Base-by-base conservation (phyloP, 257 asterid species). In the Ilex aquifolium region DNA sequence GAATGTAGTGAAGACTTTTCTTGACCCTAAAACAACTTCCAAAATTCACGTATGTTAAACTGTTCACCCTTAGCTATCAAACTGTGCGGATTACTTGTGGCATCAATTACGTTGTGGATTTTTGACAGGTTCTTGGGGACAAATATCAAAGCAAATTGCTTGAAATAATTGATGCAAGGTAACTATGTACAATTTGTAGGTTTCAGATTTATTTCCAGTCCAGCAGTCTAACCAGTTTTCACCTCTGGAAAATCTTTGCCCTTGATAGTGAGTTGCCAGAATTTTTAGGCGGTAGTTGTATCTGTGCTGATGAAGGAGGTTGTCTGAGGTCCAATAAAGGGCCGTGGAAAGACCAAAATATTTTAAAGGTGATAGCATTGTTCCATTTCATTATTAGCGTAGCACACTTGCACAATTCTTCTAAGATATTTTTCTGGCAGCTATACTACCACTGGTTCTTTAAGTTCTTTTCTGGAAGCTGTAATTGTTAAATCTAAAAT, bases 301-400 rank as follows among this genome's bases (percentile, higher is more conserved):
- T 65, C 30, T 83, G 94, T 63, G 65, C 69, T 57, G 40, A 57
- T 10, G 76, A 79, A 58, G 88, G 94, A 48, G 86, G 90, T 36
- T 85, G 90, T 68, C 60, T 83, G 59, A 68, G 75, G 69, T 83
- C 86, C 21, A 83, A 79, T 59, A 85, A 70, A 69, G 90, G 94
- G 63, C 86, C 86, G 15, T 85, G 94, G 90, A 85, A 76, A 62
- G 76, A 76, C 70, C 68, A 64, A 57, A 69, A 66, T 49, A 21
- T 74, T 32, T 31, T 62, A 63, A 71, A 77, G 80, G 80, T 76
- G 63, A 13, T 59, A 11, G 16, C 7, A 42, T 42, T 42, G 48
- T 11, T 42, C 27, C 1, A 1, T 21, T 21, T 21, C 27, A 21
- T 21, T 21, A 21, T 21, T 21, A 21, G 27, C 27, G 48, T 42